A percentile compares a stretch with the other conserved stretches of the same genome.
These are phyloP conservation scores for Hygrocybe coccinea DNA, from an alignment of 768 basidiomycete genomes.

Conservation along the genomic window DNA sequence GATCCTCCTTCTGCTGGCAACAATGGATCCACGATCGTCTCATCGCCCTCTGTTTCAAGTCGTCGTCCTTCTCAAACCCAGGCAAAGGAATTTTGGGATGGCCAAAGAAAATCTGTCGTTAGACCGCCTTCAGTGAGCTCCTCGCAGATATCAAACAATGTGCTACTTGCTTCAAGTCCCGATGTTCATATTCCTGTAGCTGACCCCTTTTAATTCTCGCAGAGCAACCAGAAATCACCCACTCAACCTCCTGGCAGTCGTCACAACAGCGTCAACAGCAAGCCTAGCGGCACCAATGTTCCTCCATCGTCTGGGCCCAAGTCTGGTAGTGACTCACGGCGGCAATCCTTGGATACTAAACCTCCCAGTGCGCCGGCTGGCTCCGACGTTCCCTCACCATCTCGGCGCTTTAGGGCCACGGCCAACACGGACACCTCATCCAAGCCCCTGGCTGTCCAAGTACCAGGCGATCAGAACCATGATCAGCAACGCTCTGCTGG, in stretches of 20 bases:
- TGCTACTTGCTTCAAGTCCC: conserved; percentile 22
- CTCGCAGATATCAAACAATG: conserved; percentile 30
- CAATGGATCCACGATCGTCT: conserved; percentile 8
- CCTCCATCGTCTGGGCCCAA: conserved; percentile 11
- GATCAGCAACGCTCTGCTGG: conserved; percentile 6
- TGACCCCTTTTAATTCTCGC: conserved; percentile 16
- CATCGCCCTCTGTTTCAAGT: conserved; percentile 22
- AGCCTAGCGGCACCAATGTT: conserved; percentile 5
- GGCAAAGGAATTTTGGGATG: conserved; percentile 27
- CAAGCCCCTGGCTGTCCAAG: background rate
- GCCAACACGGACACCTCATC: background rate
- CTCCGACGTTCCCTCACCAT: conserved; percentile 9
- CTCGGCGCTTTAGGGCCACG: conserved; percentile 10
- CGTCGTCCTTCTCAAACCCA: conserved; percentile 23
- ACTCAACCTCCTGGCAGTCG: conserved; percentile 20
- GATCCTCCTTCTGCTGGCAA: conserved; percentile 24
- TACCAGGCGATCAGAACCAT: background rate
- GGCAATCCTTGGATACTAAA: conserved; percentile 4
- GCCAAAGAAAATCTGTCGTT: conserved; percentile 14
- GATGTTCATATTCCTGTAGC: conserved; percentile 6
- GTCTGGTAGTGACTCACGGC: conserved; percentile 13
- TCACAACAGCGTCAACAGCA: conserved; percentile 8
- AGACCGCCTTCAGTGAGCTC: conserved; percentile 17
- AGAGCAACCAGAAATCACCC: conserved; percentile 23
- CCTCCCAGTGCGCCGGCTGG: conserved; percentile 9